Evolutionary conservation across 306 rosid species (phyloP).

Genomic region (Carpinus viminea): DNA sequence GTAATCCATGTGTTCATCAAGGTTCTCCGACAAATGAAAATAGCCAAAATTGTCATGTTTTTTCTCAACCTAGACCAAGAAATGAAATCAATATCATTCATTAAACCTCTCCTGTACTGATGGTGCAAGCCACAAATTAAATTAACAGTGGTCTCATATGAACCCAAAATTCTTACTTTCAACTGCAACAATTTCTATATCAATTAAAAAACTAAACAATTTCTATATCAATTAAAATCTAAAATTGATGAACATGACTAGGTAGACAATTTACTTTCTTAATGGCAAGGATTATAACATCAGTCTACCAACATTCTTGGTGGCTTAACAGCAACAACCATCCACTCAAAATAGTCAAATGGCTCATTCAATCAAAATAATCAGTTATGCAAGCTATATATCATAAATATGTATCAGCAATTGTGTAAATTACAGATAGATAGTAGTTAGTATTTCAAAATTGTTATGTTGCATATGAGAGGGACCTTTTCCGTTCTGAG

Average conservation of each 20-base stretch:
- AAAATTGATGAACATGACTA: neutral
- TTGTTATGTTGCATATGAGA: too few relatives aligned
- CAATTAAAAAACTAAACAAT: constrained; percentile 4
- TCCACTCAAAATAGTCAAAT: neutral
- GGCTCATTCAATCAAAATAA: neutral
- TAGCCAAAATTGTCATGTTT: constrained; percentile 69
- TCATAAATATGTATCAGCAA: neutral
- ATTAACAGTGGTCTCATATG: neutral
- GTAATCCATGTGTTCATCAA: constrained; percentile 59
- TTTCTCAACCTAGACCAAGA: constrained; percentile 68
- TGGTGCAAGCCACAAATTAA: neutral
- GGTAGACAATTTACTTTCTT: neutral
- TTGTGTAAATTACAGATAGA: neutral
- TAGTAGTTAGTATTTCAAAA: neutral
- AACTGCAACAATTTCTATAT: constrained; percentile 22
- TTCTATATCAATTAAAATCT: too few relatives aligned
- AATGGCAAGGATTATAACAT: constrained; percentile 3
- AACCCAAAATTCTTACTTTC: constrained; percentile 1
- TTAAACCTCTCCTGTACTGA: neutral
- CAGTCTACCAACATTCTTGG: neutral
- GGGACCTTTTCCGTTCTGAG: too few relatives aligned
- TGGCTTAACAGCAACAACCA: neutral
- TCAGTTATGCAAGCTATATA: neutral
- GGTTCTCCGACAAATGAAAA: constrained; percentile 85
- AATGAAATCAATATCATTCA: constrained; percentile 17